Evolutionary conservation across 176 grass and related monocot species (phyloP).

Genomic region (Phragmites australis): DNA sequence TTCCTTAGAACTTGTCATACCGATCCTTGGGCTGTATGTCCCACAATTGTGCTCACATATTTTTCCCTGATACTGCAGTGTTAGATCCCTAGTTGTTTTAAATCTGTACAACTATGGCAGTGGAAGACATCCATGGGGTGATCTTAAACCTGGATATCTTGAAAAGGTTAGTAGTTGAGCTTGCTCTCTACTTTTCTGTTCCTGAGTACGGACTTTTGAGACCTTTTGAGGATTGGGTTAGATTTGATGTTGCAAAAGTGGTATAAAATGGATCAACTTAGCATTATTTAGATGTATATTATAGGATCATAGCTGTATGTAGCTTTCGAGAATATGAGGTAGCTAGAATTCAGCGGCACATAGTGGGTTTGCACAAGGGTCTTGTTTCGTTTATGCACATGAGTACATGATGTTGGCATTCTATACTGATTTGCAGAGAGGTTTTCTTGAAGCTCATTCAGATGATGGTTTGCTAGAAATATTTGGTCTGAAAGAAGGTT

Average conservation of each 20-base stretch:
- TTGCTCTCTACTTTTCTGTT: background rate
- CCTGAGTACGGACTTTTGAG: background rate
- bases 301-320: background rate
- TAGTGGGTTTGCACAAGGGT: background rate
- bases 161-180: constrained; percentile 62
- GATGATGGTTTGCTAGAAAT: constrained; percentile 97
- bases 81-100: constrained; percentile 84
- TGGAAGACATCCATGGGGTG: constrained; percentile 95
- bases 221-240: background rate
- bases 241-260: background rate
- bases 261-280: background rate
- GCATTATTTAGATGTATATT: background rate
- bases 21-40: background rate
- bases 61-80: constrained; percentile 48
- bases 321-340: background rate
- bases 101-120: constrained; percentile 86
- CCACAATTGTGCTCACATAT: constrained; percentile 6
- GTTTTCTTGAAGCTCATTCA: constrained; percentile 80
- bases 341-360: background rate
- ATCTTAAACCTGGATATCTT: constrained; percentile 88
- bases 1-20: background rate
- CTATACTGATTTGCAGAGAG: constrained; percentile 52
- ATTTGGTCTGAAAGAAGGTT: constrained; percentile 97
- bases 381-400: constrained; percentile 22
- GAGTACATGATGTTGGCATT: constrained; percentile 3